Conservation (phyloP, 805 yeast species). For the Candida morakotiae region DNA sequence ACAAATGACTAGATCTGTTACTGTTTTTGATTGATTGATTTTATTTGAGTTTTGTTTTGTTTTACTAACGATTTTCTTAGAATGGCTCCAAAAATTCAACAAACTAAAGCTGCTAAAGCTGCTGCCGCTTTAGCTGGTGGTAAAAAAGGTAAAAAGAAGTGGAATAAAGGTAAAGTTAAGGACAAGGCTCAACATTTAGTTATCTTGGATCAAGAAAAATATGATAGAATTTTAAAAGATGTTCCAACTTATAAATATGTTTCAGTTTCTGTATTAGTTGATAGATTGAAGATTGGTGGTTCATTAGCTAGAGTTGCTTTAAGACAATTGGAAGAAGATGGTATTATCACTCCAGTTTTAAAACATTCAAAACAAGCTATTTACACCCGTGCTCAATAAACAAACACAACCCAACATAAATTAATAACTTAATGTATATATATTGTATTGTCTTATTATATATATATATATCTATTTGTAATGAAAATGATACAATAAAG, state of each 20-base stretch:
- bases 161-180: slow-evolving; percentile 99
- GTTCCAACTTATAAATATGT: slow-evolving; percentile 98
- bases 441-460: no score
- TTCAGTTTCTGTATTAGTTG: slow-evolving; percentile 96
- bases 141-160: slow-evolving; percentile 99
- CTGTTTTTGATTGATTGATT: no score
- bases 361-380: slow-evolving; percentile 95
- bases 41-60: no score
- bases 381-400: slow-evolving; percentile 72
- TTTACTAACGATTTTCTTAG: no score
- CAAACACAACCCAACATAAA: background rate
- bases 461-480: no score
- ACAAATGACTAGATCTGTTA: no score
- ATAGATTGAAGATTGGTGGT: slow-evolving; percentile 99
- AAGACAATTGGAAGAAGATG: slow-evolving; percentile 90
- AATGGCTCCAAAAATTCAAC: slow-evolving; percentile 99
- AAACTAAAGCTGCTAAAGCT: slow-evolving; percentile 99
- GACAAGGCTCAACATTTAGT: slow-evolving; percentile 99
- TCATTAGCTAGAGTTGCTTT: slow-evolving; percentile 98
- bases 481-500: no score
- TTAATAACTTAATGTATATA: background rate
- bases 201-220: slow-evolving; percentile 95
- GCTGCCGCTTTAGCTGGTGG: slow-evolving; percentile 99
- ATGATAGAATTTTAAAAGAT: slow-evolving; percentile 99
- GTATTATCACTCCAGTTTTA: slow-evolving; percentile 90